phyloP scores from a whole-genome alignment of 371 early-diverging fungal species.

The Dentiscutata heterogama region DNA sequence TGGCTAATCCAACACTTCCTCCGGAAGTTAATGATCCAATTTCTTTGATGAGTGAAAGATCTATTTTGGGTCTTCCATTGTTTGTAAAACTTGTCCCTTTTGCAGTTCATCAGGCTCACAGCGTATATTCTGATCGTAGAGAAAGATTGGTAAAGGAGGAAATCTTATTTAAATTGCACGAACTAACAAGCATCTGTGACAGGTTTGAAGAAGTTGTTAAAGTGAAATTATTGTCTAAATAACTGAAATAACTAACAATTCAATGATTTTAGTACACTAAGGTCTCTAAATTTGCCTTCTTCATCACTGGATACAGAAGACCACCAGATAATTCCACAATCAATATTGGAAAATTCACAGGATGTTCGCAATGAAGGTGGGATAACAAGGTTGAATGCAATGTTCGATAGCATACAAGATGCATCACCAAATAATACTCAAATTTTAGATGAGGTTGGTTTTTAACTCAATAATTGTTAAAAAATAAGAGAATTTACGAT shows the following conservation, averaged over 20 bases:
- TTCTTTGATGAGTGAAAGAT: constrained; percentile 58
- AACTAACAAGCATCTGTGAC: constrained; percentile 67
- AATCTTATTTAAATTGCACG: constrained; percentile 68
- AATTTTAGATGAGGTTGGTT: constrained; percentile 66
- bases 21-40: constrained; percentile 58
- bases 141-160: constrained; percentile 75
- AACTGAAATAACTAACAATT: not conserved
- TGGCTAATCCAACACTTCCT: constrained; percentile 75
- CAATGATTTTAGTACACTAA: constrained; percentile 59
- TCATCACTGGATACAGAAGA: constrained; percentile 60
- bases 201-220: constrained; percentile 52
- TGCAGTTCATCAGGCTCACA: constrained; percentile 89
- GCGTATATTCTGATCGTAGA: constrained; percentile 81
- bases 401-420: constrained; percentile 67
- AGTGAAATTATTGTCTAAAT: not conserved
- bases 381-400: constrained; percentile 65
- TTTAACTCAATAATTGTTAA: not conserved
- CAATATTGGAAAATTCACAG: constrained; percentile 71
- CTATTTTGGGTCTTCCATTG: constrained; percentile 74
- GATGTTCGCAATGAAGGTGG: constrained; percentile 84
- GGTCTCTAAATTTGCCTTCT: constrained; percentile 77
- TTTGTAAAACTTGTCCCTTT: constrained; percentile 90
- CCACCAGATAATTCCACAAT: constrained; percentile 75
- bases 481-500: not conserved
- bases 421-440: constrained; percentile 62